A percentile compares a stretch with the other conserved stretches of the same genome.
Evolutionary conservation across 2,329 filamentous ascomycete species (phyloP).

Genomic region (Graphilbum ipis-grandicollis): DNA sequence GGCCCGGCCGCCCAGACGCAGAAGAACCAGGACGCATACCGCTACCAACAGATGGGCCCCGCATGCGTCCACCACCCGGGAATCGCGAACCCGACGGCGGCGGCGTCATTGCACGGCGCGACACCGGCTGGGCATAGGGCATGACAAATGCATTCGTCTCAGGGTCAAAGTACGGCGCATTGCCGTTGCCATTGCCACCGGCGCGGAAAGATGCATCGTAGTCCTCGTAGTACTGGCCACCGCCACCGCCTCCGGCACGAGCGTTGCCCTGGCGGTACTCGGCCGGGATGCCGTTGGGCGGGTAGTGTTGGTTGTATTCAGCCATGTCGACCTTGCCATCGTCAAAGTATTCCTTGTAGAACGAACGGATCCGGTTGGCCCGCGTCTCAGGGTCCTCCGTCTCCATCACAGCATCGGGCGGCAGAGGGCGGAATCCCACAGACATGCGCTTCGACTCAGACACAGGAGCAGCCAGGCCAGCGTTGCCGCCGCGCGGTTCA

Average conservation of each 20-base stretch:
- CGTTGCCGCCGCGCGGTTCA: slow-evolving; percentile 11
- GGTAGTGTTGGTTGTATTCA: slow-evolving; percentile 12
- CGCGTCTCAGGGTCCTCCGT: slow-evolving; percentile 84
- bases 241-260: slow-evolving; percentile 5
- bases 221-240: slow-evolving; percentile 51
- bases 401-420: slow-evolving; percentile 61
- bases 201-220: slow-evolving; percentile 55
- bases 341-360: slow-evolving; percentile 99
- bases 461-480: slow-evolving; percentile 34
- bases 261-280: background rate
- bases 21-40: slow-evolving; percentile 21
- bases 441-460: slow-evolving; percentile 43
- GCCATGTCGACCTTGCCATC: slow-evolving; percentile 39
- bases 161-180: slow-evolving; percentile 44
- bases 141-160: slow-evolving; percentile 55
- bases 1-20: slow-evolving; percentile 11
- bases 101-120: slow-evolving; percentile 87
- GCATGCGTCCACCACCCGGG: slow-evolving; percentile 14
- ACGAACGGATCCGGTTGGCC: slow-evolving; percentile 91
- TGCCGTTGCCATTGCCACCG: slow-evolving; percentile 44
- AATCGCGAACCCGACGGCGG: slow-evolving; percentile 45
- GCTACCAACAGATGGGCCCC: slow-evolving; percentile 27
- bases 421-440: slow-evolving; percentile 65
- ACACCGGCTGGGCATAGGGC: slow-evolving; percentile 71
- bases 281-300: slow-evolving; percentile 5